A percentile compares a stretch with the other conserved stretches of the same genome.
phyloP scores from a whole-genome alignment of 2,329 filamentous ascomycete genomes.

The Claviceps quebecensis region DNA sequence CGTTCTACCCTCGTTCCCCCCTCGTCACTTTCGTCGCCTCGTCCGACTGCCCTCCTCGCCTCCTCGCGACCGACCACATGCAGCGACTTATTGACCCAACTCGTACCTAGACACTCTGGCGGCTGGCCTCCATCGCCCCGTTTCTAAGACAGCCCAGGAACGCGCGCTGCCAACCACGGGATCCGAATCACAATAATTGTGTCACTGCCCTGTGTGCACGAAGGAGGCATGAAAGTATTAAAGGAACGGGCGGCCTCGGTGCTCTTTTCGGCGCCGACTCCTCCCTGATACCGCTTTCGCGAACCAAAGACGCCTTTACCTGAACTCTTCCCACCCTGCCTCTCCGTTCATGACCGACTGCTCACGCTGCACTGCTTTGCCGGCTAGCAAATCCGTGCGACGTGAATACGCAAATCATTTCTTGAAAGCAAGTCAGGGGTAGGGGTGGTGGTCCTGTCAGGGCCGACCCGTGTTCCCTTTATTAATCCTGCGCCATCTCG shows the following conservation, averaged over 20 bases:
- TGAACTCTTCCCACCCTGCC: background rate
- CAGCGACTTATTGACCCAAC: background rate
- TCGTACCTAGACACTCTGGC: background rate
- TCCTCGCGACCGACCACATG: background rate
- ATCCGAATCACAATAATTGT: background rate
- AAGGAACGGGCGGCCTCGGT: background rate
- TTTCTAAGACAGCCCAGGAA: constrained; percentile 1
- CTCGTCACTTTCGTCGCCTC: background rate
- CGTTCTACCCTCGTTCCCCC: background rate
- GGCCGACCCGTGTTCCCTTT: constrained; percentile 3
- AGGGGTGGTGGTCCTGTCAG: background rate
- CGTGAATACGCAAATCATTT: constrained; percentile 1
- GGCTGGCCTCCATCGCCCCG: background rate
- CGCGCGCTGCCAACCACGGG: background rate
- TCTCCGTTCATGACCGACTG: background rate
- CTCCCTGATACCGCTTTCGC: background rate
- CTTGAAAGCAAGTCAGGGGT: background rate
- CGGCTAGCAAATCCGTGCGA: background rate
- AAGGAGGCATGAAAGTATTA: background rate
- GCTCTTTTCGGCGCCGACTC: background rate
- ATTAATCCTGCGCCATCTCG: constrained; percentile 1
- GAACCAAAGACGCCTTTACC: background rate
- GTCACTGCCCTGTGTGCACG: background rate
- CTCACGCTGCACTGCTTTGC: constrained; percentile 1
- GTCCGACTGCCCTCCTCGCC: background rate